Evolutionary conservation across 1,284 basidiomycete genomes (phyloP), one percentile per base, ranked within the genome.

Genomic region (Microbotryum scabiosae): DNA sequence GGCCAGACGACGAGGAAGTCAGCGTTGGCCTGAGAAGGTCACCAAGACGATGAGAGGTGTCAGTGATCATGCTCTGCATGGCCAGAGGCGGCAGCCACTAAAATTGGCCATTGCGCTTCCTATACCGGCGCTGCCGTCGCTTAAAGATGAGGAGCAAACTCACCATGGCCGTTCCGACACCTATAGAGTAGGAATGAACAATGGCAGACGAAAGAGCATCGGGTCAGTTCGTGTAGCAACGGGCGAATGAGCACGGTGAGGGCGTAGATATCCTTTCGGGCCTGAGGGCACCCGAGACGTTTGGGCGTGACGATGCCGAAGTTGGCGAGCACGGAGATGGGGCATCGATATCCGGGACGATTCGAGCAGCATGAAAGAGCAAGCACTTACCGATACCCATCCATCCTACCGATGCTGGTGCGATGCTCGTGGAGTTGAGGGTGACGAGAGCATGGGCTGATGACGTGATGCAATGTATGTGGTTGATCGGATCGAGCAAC

Each of bases 1-100:
- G 66, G 63, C 63, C 63, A 67, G 7, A 54, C 54, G 56, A 67
- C 28, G 49, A 67, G 49, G 41, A 55, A 65, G 53, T 67, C 66
- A 16, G 58, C 54, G 44, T 65, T 57, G 2, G 49, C 44, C 65
- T 64, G 63, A 25, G 53, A 36, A 60, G 62, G 58, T 12, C 25
- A 26, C 18, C 18, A 54, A 2, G 8, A 52, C 16, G n/a, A 3
- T 20, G 45, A 59, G 10, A 5, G 6, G 48, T 21, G 23, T 48
- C 12, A 25, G n/a, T 41, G 25, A 5, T 51, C 7, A 46, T 32
- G 46, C 18, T 48, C 46, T n/a, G 12, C 12, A 18, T n/a, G 2
- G 45, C 23, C 4, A 12, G 9, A 54, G 26, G 44, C 36, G 14
- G 4, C 36, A 10, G 14, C 36, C 16, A 4, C 14, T 12, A 1